Base-by-base conservation (phyloP, 176 grass and related monocot species). In the Tuctoria greenei region DNA sequence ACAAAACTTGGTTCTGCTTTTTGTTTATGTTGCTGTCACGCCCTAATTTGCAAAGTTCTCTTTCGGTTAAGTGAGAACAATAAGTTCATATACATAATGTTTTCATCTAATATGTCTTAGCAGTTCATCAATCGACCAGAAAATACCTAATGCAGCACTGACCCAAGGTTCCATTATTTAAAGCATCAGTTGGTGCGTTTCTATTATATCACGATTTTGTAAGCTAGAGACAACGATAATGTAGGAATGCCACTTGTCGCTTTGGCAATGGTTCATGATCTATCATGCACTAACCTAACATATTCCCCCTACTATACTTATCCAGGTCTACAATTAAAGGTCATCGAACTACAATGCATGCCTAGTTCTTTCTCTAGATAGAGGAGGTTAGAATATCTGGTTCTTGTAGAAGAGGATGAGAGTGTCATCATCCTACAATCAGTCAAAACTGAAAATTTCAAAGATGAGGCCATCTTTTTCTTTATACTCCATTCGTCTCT, bases 91-190 rank as follows among this genome's bases (percentile, higher is more conserved):
- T 37, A 64, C n/a, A n/a, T 35, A 64, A 25, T 39, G 20, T 9
- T 64, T 61, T 78, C 54, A 44, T 44, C 74, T 79, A 87, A 74
- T 65, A 59, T 51, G 38, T 49, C 35, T 83, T 74, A 68, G 61
- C 69, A 74, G 80, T 69, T 83, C 52, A 73, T 83, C 74, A 88
- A 79, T 68, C 69, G 75, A 69, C 80, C 85, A 74, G 27, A 44
- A 69, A 72, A 51, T 65, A 74, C 74, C 80, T 68, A 83, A 79
- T 79, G 80, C 69, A 83, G 68, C 74, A 79, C 61, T 78, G 61
- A 63, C 68, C 31, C 36, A 39, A 56, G 37, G 57, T 74, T 35
- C 43, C 63, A 83, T 63, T 83, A 83, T 69, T 43, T 41, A 88
- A 31, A 67, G 51, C 13, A 74, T 74, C 43, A 42, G 66, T 52